A percentile compares a stretch with the other conserved stretches of the same genome.
Evolutionary conservation across 2,329 filamentous ascomycete genomes (phyloP).

Genomic region (Fusarium penzigii): DNA sequence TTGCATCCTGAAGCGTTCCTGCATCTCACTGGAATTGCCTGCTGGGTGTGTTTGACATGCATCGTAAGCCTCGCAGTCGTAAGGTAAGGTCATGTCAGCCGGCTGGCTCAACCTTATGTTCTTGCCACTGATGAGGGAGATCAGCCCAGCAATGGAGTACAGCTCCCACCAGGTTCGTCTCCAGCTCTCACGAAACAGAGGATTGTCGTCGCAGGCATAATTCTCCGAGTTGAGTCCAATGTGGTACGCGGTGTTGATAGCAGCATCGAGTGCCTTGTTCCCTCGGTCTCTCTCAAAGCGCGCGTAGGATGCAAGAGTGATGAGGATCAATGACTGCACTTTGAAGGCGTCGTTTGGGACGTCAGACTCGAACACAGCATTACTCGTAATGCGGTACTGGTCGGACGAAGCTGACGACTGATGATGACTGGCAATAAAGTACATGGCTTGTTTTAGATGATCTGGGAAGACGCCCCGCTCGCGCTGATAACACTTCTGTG

Average conservation of each 20-base stretch:
- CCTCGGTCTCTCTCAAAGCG: conserved; percentile 1
- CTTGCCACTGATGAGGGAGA: not conserved
- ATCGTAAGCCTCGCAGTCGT: not conserved
- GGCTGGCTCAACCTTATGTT: not conserved
- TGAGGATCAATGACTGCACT: not conserved
- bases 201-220: not conserved
- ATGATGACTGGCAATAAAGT: conserved; percentile 1
- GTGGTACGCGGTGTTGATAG: not conserved
- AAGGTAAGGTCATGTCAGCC: not conserved
- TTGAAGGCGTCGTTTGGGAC: not conserved
- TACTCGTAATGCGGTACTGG: not conserved
- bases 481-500: not conserved
- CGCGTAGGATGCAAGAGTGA: conserved; percentile 1
- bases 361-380: not conserved
- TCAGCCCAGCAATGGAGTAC: not conserved
- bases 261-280: not conserved
- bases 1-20: conserved; percentile 18
- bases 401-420: not conserved
- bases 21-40: not conserved
- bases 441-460: conserved; percentile 2
- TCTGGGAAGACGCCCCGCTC: not conserved
- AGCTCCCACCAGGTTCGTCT: conserved; percentile 2
- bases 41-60: not conserved
- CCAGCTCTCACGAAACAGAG: conserved; percentile 1
- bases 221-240: conserved; percentile 1